Base-by-base conservation (phyloP, 2,329 filamentous ascomycete species). In the Penicillium sclerotigenum region DNA sequence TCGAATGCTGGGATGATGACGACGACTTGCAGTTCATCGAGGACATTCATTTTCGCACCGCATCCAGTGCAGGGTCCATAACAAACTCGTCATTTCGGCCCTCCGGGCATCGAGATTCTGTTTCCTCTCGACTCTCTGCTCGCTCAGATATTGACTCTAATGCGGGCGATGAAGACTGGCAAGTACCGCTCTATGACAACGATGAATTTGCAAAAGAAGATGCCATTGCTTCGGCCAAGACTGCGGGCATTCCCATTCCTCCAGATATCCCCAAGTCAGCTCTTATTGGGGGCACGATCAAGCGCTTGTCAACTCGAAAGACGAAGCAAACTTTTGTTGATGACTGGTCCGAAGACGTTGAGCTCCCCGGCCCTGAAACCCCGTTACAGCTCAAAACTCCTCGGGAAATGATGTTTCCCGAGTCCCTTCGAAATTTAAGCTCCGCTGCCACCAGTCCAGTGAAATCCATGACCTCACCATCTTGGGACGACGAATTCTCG, bases 211-310 rank as follows among this genome's bases (percentile, higher is more conserved):
- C 90, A 1, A 95, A 89, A 10, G 78, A 87, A 65, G 89, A 95
- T 70, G 92, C 94, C 58, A 93, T 99, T 66, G 85, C 89, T 24
- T 89, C 91, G 7, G 93, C 92, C 33, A 89, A 91, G 68, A 87
- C 86, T 71, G 92, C 91, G 26, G 94, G 94, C 64, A 96, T 99
- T 61, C 93, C 94, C 7, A 85, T 97, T 54, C 94, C 94, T 28
- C 80, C 84, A 49, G 92, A 92, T 70, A 86, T 97, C 31, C 91
- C 93, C 1, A 85, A 89, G 29, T 96, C 93, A 20, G 94, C 94
- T 29, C 79, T 99, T 40, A 84, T 94, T 71, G 93, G 93, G 51
- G 94, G 94, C 50, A 93, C 91, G 10, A 97, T 97, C 70, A 96
- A 95, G 77, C 83, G 92, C 64, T 81, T 97, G 33, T 92, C 92